Base-by-base conservation (phyloP, 1,284 basidiomycete genomes). In the Moesziomyces parantarcticus region DNA sequence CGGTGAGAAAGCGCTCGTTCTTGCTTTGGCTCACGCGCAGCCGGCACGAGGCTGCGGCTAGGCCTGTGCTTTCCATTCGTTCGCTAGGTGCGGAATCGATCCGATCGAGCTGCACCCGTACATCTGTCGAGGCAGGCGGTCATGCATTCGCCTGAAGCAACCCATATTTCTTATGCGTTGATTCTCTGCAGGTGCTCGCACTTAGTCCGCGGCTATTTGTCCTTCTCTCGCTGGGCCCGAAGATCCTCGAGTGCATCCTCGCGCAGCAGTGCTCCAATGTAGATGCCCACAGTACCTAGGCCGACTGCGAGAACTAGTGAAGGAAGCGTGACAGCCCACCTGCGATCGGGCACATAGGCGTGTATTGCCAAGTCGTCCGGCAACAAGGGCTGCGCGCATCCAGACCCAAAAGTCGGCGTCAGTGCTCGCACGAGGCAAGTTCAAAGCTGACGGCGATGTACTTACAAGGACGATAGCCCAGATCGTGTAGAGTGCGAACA, bases 391-490 rank as follows among this genome's bases (percentile, higher is more conserved):
- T 72, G 47, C 8, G 40, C 34, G 11, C n/a, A n/a, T n/a, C n/a
- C n/a, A 2, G 13, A 16, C 8, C 34, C 13, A 36, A 36, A 18
- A 2, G 9, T 36, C 3, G 13, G 34, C n/a, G 16, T 36, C 34
- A 36, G 34, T 14, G 5, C 11, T 14, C 16, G 34, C 16, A 14
- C 34, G 34, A 36, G 13, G 34, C 2, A 10, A 11, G 11, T 16
- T 14, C 34, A 4, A 14, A 5, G 16, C 13, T 3, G 34, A 3
- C 1, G 16, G 32, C 11, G 32, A 36, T 10, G 14, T 36, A 50
- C 69, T 49, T 59, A 72, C 69, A 10, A 66, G 59, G 3, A 72
- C 44, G 36, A 72, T 56, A 2, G 69, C 48, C 69, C 69, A 72
- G 8, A 63, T 7, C 1, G 63, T 72, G 44, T 72, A 66, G 18